Conservation (phyloP, 768 basidiomycete species). For the Leccinum subgranulosum region DNA sequence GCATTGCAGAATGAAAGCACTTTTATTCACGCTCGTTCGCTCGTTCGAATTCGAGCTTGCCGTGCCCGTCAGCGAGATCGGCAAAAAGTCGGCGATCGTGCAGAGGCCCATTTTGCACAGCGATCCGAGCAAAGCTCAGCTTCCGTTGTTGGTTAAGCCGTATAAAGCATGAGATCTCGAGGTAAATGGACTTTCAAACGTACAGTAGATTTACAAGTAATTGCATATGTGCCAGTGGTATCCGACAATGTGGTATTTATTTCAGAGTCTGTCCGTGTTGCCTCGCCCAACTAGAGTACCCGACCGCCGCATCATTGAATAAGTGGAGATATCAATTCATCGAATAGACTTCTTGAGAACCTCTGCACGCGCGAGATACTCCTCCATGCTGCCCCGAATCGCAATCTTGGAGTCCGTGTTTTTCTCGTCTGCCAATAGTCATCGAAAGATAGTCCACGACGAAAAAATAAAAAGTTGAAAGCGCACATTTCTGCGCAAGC, state of each 20-base stretch:
- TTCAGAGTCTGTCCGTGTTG: background rate
- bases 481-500: conserved; percentile 84
- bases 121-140: conserved; percentile 40
- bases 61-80: conserved; percentile 44
- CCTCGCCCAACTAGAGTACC: background rate
- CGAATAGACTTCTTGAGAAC: conserved; percentile 63
- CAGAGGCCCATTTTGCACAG: conserved; percentile 42
- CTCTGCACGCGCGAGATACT: conserved; percentile 89
- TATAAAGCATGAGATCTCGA: background rate
- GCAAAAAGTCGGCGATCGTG: conserved; percentile 29
- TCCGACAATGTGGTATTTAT: background rate
- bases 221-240: background rate
- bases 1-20: background rate
- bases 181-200: background rate
- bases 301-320: background rate
- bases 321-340: background rate
- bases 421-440: conserved; percentile 56
- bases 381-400: conserved; percentile 80
- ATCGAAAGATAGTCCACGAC: background rate
- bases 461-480: background rate
- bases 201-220: background rate
- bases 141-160: conserved; percentile 36
- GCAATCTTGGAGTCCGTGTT: conserved; percentile 83
- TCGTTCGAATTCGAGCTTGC: conserved; percentile 53
- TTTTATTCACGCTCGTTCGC: conserved; percentile 35